Evolutionary conservation across 139 green algal species (phyloP).

Genomic region (Picochlorum sp.): DNA sequence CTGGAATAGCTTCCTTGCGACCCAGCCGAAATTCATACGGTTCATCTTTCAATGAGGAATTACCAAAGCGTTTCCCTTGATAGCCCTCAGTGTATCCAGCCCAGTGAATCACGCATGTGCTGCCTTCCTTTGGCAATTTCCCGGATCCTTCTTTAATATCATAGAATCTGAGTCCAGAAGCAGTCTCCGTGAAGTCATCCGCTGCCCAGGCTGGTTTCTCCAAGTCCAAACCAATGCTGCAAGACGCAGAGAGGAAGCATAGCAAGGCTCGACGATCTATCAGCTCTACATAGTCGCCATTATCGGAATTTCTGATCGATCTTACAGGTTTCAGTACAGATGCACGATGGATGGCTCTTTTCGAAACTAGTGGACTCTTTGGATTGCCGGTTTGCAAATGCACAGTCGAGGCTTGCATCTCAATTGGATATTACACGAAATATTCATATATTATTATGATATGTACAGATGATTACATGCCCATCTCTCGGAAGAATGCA

Average conservation of each 20-base stretch:
- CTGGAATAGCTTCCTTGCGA: constrained; percentile 48
- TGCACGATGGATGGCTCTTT: no score
- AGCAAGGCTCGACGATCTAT: no score
- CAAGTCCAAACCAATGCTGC: no score
- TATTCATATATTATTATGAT: background rate
- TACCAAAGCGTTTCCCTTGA: constrained; percentile 63
- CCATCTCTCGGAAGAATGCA: constrained; percentile 67
- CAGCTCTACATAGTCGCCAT: no score
- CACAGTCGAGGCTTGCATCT: no score
- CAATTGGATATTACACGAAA: background rate
- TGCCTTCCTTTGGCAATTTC: constrained; percentile 10
- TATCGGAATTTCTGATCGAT: no score
- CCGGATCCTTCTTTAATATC: constrained; percentile 19
- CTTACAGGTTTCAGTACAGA: no score
- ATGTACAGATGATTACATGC: background rate
- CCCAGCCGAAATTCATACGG: constrained; percentile 63
- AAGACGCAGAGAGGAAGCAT: no score
- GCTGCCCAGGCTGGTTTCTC: background rate
- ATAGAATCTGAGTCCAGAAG: constrained; percentile 14
- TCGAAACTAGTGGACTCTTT: no score
- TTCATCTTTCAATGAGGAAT: constrained; percentile 58
- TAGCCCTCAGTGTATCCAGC: constrained; percentile 49
- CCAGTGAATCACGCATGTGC: constrained; percentile 52
- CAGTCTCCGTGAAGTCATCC: constrained; percentile 11
- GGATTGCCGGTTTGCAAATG: no score